Base-by-base conservation (phyloP, 2,329 filamentous ascomycete species). In the Albophoma yamanashiensis region DNA sequence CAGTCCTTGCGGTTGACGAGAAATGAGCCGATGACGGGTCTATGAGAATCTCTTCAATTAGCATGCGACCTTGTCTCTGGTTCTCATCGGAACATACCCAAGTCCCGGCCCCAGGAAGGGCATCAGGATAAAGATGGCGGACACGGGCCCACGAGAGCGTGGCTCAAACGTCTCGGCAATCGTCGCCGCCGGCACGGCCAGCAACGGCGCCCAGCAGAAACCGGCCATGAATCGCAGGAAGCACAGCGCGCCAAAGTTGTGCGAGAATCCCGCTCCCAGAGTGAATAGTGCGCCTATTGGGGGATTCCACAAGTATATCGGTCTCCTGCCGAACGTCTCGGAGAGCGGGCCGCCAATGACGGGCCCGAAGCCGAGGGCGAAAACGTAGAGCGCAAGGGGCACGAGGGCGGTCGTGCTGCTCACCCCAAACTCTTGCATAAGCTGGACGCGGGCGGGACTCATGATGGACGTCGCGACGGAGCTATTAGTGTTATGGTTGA, bases 291-390 rank as follows among this genome's bases (percentile, higher is more conserved):
- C 76, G 3, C 80, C 82, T 0, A 82, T 64, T 0, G 78, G 76
- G 2, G 79, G 68, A 0, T 75, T 75, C 2, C 73, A 64, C 1
- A 79, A 59, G 67, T 84, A 86, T 34, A 86, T 76, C 2, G 77
- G 71, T 27, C 78, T 74, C 1, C 86, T 75, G 2, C 86, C 85
- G 40, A 81, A 71, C 0, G 76, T 79, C 67, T 88, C 86, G 56
- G 80, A 84, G 0, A 86, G 66, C 0, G 84, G 85, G 0, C 84
- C 83, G 12, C 81, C 81, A 17, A 85, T 62, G 57, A 87, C 71
- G 8, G 86, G 85, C 0, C 85, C 85, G 20, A 86, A 73, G 3
- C 75, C 82, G 0, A 88, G 75, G 0, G 84, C 85, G 12, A 87
- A 70, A 7, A 84, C 79, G 68, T 85, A 89, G 7, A 86, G 68